Base-by-base conservation (phyloP, 148 eudicot genomes). In the Talinum fruticosum region DNA sequence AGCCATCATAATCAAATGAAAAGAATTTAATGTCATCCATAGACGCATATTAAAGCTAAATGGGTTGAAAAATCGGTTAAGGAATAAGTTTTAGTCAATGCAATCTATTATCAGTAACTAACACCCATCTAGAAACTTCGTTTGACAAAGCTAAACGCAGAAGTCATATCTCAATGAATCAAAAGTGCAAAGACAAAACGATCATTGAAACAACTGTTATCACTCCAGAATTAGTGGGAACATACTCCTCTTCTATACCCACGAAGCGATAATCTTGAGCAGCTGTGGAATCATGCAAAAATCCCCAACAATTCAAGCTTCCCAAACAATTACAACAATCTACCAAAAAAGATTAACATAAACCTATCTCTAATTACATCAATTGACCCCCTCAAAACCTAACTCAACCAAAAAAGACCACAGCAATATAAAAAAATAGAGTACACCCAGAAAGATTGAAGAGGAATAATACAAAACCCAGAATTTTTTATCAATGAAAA, bases 81-180 rank as follows among this genome's bases (percentile, higher is more conserved):
- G 6, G 72, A 5, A n/a, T n/a, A n/a, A n/a, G n/a, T n/a, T n/a
- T n/a, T n/a, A n/a, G n/a, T n/a, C n/a, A n/a, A n/a, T n/a, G n/a
- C n/a, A n/a, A n/a, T n/a, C n/a, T n/a, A n/a, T n/a, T n/a, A n/a
- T n/a, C n/a, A n/a, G n/a, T n/a, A n/a, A n/a, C n/a, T n/a, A n/a
- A n/a, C n/a, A n/a, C n/a, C n/a, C n/a, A n/a, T n/a, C n/a, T 47
- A 65, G 53, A 28, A 71, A 71, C 30, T 23, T n/a, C 12, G 1
- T 41, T 69, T 29, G 1, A 33, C 18, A 0, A 13, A 14, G 33
- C 66, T 23, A 76, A 28, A 77, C 51, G 33, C 66, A 53, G 34
- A 67, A 76, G 71, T 47, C 72, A 81, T 65, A 72, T 34, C 82
- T 73, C 75, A 49, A 29, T 36, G 24, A 80, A 62, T 30, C 71